Base-by-base conservation (phyloP, 305 asterid species). In the Fraxinus angustifolia region DNA sequence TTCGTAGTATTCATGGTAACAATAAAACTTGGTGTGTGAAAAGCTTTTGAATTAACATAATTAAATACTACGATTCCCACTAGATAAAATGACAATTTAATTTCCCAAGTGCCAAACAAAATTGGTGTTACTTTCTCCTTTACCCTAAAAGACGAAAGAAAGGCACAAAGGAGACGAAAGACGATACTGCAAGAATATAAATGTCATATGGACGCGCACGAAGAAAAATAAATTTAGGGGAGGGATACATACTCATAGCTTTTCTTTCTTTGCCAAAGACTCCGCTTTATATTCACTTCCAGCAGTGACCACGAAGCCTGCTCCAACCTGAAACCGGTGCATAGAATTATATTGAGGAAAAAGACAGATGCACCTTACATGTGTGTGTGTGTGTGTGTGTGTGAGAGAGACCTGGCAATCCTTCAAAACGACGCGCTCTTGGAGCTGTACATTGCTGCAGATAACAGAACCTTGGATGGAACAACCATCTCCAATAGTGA, bases 371-470 rank as follows among this genome's bases (percentile, higher is more conserved):
- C 45, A 31, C 28, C 76, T 33, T 16, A 79, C 17, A 77, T 10
- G 62, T 42, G 30, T 6, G 82, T 70, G 42, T 60, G 16, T 45
- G 17, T 10, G 50, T 0, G 50, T 1, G 50, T 10, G 50, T 6
- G 42, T 75, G 78, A n/a, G 72, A 76, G 76, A 87, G 56, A 92
- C 99, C 97, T 94, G 98, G 83, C 98, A 96, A 87, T 96, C 99
- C 89, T 87, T 96, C 84, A 96, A 81, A 42, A 90, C 88, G 3
- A 91, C 98, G 16, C 98, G 98, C 81, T 96, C 99, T 85, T 92
- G 99, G 86, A 96, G 91, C 90, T 92, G 98, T 28, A 91, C 98
- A 21, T 96, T 93, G 82, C 96, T 93, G 90, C 98, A 96, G 50
- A 96, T 78, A 75, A 94, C 87, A 26, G 98, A 91, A 81, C 99